Percentiles rank a stretch among this genome's conserved stretches.
Evolutionary conservation across 2,329 filamentous ascomycete genomes (phyloP).

Genomic region (Nemania diffusa): DNA sequence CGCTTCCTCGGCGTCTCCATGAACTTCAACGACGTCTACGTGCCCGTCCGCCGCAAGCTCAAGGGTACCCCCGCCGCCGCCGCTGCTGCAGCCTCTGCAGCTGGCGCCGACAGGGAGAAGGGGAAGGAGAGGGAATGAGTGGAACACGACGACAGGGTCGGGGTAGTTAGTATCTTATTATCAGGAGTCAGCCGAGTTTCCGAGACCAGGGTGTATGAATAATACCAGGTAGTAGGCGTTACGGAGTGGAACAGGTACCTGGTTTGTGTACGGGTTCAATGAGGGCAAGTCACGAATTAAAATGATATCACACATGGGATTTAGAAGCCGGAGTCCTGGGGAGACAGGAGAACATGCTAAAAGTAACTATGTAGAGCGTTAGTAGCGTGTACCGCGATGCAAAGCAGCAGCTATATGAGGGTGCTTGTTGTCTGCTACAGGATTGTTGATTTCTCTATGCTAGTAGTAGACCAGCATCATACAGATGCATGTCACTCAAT

Average conservation of each 20-base stretch:
- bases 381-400: background rate
- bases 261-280: slow-evolving; percentile 13
- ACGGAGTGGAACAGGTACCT: slow-evolving; percentile 3
- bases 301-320: slow-evolving; percentile 1
- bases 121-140: slow-evolving; percentile 30
- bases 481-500: no score
- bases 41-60: slow-evolving; percentile 75
- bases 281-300: slow-evolving; percentile 17
- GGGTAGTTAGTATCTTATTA: background rate
- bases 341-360: background rate
- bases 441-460: no score
- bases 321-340: background rate
- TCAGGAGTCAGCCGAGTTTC: background rate
- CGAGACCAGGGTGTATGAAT: slow-evolving; percentile 13
- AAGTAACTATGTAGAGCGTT: background rate
- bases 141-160: background rate
- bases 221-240: slow-evolving; percentile 20
- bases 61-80: no score
- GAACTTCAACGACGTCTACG: slow-evolving; percentile 99
- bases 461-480: no score
- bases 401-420: background rate
- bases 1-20: slow-evolving; percentile 95
- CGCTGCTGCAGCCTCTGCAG: slow-evolving; percentile 27
- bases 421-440: no score
- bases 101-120: slow-evolving; percentile 32